Evolutionary conservation across 805 yeast genomes (phyloP).

Genomic region (Candida sanyiensis): DNA sequence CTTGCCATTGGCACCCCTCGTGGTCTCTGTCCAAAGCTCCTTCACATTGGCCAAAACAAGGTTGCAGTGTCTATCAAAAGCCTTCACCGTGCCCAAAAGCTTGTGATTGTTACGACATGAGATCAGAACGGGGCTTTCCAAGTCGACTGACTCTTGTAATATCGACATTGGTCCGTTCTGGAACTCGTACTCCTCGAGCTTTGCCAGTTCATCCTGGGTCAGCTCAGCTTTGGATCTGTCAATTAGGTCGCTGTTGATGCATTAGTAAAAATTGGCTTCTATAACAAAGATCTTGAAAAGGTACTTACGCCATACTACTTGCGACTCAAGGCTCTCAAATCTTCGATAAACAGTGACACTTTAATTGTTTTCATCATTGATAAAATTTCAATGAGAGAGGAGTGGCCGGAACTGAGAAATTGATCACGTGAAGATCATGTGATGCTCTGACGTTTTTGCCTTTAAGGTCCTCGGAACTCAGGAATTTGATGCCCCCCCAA

Average conservation of each 20-base stretch:
- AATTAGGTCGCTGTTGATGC: slow-evolving; percentile 46
- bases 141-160: slow-evolving; percentile 74
- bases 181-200: slow-evolving; percentile 85
- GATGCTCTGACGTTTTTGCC: too few relatives aligned
- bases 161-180: slow-evolving; percentile 87
- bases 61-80: slow-evolving; percentile 94
- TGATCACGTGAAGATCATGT: too few relatives aligned
- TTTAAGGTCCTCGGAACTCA: too few relatives aligned
- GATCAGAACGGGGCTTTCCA: slow-evolving; percentile 72
- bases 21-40: slow-evolving; percentile 70
- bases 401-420: too few relatives aligned
- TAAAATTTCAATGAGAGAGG: too few relatives aligned
- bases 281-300: too few relatives aligned
- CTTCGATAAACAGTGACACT: too few relatives aligned
- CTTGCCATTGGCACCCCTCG: slow-evolving; percentile 61
- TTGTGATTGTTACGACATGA: slow-evolving; percentile 93
- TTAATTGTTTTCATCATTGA: too few relatives aligned
- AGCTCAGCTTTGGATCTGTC: slow-evolving; percentile 77
- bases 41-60: slow-evolving; percentile 88
- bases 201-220: slow-evolving; percentile 70
- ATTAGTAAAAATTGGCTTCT: slow-evolving; percentile 16
- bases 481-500: too few relatives aligned
- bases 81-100: slow-evolving; percentile 81
- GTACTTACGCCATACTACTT: too few relatives aligned
- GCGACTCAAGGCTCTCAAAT: too few relatives aligned